Evolutionary conservation across 2,329 filamentous ascomycete species (phyloP).

Genomic region (Fusarium guadeloupense): DNA sequence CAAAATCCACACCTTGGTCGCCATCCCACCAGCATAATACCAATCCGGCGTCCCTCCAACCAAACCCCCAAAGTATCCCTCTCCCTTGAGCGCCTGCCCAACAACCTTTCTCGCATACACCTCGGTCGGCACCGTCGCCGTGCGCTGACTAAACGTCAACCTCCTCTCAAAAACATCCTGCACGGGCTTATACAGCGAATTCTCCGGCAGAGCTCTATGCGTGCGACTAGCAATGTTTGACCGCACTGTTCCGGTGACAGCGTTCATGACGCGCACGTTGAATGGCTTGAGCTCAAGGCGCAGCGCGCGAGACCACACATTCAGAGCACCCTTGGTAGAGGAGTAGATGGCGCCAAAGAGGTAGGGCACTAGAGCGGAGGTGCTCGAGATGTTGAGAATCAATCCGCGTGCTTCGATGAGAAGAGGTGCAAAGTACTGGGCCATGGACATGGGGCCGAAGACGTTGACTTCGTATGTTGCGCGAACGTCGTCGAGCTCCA

Average conservation of each 20-base stretch:
- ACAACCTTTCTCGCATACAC: constrained; percentile 57
- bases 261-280: constrained; percentile 65
- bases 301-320: constrained; percentile 62
- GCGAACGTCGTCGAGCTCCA: constrained; percentile 62
- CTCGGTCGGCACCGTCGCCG: constrained; percentile 55
- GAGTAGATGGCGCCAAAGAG: constrained; percentile 64
- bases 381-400: constrained; percentile 65
- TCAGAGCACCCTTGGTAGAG: constrained; percentile 65
- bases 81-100: constrained; percentile 52
- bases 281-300: constrained; percentile 64
- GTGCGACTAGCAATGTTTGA: constrained; percentile 59
- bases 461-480: constrained; percentile 66
- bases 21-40: constrained; percentile 49
- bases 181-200: constrained; percentile 59
- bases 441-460: constrained; percentile 66
- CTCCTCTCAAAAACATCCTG: constrained; percentile 57
- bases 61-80: constrained; percentile 48
- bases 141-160: constrained; percentile 59
- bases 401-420: constrained; percentile 61
- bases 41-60: constrained; percentile 48
- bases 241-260: constrained; percentile 63
- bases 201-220: constrained; percentile 53
- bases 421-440: constrained; percentile 58
- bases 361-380: constrained; percentile 61
- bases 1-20: constrained; percentile 42